Evolutionary conservation across 176 grass and related monocot species (phyloP), one percentile per base, ranked within the genome.

Genomic region (Oryza rufipogon): DNA sequence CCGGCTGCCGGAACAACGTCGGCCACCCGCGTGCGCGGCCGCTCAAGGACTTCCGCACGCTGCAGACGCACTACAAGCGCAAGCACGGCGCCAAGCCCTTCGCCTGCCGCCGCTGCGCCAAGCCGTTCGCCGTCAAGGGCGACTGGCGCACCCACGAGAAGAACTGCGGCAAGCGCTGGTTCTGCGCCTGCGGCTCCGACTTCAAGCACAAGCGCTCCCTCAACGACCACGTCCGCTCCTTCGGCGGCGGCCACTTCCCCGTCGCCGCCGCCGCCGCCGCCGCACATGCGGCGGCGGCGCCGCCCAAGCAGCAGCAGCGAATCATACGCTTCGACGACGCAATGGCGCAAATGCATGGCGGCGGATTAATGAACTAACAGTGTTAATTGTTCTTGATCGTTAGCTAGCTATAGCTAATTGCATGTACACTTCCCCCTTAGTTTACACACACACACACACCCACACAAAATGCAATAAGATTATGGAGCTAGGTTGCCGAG

Each of bases 101-200:
- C 86, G 76, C 65, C 58, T 99, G 96, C 87, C 88, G 93, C 68
- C 92, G 92, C 80, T 99, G 96, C 82, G 73, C 46, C n/a, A 99
- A 99, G 76, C 88, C 96, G 9, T 97, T 97, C 86, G 95, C 95
- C 45, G 95, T 97, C 63, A 89, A 92, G 81, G 95, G 95, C 72
- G 95, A 97, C 87, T 97, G 95, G 95, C 79, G 95, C 68, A 97
- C 95, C n/a, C 95, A 97, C 81, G 95, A 97, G 85, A 97, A 97
- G 90, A 97, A 97, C 85, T 97, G 95, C 79, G 95, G 95, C 48
- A 92, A 91, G 86, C 87, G 90, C 0, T 97, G 95, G 95, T 86
- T 89, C 74, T 97, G 95, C 82, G 86, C 85, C 1, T 97, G 95
- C 65, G 95, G 95, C 9, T 97, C 95, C 9, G 88, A 94, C 80